Base-by-base conservation (phyloP, 208 protist species). In the Vickermania ingenoplastis region DNA sequence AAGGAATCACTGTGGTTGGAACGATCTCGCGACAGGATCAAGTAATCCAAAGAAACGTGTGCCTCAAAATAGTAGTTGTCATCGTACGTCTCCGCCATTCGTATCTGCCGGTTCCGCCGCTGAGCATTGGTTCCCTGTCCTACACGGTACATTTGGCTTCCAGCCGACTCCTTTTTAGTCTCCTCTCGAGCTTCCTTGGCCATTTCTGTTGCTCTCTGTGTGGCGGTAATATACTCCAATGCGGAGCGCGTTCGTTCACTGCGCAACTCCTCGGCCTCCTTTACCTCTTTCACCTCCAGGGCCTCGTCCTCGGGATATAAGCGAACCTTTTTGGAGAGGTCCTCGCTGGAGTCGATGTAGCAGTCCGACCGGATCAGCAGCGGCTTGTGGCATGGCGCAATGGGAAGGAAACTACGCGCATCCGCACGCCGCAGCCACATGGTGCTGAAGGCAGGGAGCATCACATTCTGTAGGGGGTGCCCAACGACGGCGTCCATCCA, bases 21-120 rank as follows among this genome's bases (percentile, higher is more conserved):
- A 48, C 17, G 36, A 14, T 62, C 57, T 54, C 57, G 4, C 5
- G 11, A 7, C 13, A 27, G 21, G 2, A 77, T 26, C 5, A 92
- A 64, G 56, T 81, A 89, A 11, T 68, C 69, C 1, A 89, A 31
- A 4, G 86, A 85, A 21, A 92, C 62, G 51, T 88, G 77, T 2
- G 65, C 70, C 55, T 92, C 86, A 61, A 80, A 92, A 67, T 92
- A 92, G 36, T 82, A 75, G 52, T 49, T 54, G 23, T 45, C 36
- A 45, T 45, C 36, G 17, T 45, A 45, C 17, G 36, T 45, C 17
- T 45, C 36, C 17, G 36, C 36, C 36, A 45, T 45, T n/a, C 36
- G 36, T n/a, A 45, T 45, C 36, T 45, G 36, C 17, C 36, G 7
- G 17, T 45, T 45, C 7, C 36, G 36, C 7, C 36, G 36, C 11